Conservation (phyloP, 2,329 filamentous ascomycete species). For the Apiospora saccharicola region DNA sequence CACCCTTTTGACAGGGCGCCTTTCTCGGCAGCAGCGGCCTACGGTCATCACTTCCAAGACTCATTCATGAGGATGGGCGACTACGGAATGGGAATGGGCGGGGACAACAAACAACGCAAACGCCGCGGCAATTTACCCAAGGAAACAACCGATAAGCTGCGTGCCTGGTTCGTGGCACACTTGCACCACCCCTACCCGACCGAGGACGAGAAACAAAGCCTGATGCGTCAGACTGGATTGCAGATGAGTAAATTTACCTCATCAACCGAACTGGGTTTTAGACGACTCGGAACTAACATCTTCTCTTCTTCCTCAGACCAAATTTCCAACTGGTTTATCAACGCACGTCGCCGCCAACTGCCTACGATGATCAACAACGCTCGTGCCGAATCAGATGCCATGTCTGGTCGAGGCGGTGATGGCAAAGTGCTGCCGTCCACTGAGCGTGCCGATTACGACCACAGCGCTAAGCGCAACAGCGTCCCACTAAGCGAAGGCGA, state of each 20-base stretch:
- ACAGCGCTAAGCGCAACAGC: constrained; percentile 45
- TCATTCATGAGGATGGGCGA: constrained; percentile 50
- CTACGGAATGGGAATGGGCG: constrained; percentile 46
- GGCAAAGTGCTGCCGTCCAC: constrained; percentile 30
- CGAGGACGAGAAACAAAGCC: constrained; percentile 84
- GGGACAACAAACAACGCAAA: constrained; percentile 62
- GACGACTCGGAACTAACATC: constrained; percentile 16
- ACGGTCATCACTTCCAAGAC: constrained; percentile 51
- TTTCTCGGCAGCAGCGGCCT: constrained; percentile 50
- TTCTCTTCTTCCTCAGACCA: constrained; percentile 54
- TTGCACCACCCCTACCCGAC: constrained; percentile 84
- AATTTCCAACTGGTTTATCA: constrained; percentile 86
- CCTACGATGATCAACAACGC: constrained; percentile 66
- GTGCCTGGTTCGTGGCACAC: constrained; percentile 81
- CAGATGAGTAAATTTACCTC: constrained; percentile 72
- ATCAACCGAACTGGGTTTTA: constrained; percentile 3
- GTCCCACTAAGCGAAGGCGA: constrained; percentile 57
- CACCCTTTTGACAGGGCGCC: constrained; percentile 53
- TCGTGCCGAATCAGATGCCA: constrained; percentile 58
- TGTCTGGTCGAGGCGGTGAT: constrained; percentile 46
- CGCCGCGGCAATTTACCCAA: constrained; percentile 90
- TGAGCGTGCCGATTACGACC: constrained; percentile 25
- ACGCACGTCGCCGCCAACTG: constrained; percentile 72
- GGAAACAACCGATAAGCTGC: constrained; percentile 82
- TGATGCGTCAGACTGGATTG: constrained; percentile 78